Conservation (phyloP, 768 basidiomycete genomes). For the Tulasnella calospora region DNA sequence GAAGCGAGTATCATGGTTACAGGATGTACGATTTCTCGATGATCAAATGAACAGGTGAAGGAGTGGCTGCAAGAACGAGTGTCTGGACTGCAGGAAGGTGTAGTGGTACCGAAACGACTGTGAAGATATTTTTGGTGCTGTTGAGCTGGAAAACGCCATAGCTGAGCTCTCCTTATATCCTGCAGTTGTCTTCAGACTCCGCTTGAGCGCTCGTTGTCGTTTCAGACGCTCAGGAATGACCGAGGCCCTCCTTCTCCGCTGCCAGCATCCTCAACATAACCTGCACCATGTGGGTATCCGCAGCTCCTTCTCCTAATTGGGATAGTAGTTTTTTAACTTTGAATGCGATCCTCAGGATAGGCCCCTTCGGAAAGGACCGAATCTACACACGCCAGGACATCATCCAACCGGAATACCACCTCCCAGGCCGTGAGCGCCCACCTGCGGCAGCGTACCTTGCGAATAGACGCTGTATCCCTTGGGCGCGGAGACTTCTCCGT, state of each 20-base stretch:
- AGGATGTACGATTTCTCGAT: neutral
- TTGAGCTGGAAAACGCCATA: neutral
- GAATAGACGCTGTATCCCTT: neutral
- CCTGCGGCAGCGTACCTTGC: neutral
- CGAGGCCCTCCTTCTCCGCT: neutral
- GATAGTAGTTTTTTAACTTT: neutral
- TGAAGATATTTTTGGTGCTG: neutral
- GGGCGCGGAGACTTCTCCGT: neutral
- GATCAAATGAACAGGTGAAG: neutral
- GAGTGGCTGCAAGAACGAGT: neutral
- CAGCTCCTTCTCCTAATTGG: neutral
- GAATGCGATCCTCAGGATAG: neutral
- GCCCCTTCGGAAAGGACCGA: neutral
- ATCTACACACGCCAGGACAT: neutral
- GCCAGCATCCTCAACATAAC: neutral
- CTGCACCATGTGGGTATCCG: neutral
- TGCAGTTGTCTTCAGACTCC: neutral
- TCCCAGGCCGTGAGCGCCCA: neutral
- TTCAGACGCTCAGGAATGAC: neutral
- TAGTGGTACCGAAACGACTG: neutral
- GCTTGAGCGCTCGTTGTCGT: neutral
- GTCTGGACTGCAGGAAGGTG: neutral
- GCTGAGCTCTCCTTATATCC: neutral
- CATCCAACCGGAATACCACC: neutral
- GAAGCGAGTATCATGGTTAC: neutral